Conservation (phyloP, 139 green algal genomes). For the Penium margaritaceum region DNA sequence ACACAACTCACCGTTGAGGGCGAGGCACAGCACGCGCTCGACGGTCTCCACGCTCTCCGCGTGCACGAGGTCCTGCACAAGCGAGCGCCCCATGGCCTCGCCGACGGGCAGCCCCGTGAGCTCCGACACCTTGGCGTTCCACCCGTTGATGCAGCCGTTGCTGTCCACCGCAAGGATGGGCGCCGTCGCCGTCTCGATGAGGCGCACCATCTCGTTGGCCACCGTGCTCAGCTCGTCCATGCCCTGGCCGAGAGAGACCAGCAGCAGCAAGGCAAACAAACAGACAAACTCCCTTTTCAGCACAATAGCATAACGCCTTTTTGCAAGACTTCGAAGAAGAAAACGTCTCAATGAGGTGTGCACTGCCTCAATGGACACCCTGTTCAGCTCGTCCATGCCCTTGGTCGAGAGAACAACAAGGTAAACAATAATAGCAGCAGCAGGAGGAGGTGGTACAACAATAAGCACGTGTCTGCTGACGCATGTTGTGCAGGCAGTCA, state of each 20-base stretch:
- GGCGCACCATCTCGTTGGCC: slow-evolving; percentile 46
- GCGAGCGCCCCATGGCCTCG: slow-evolving; percentile 37
- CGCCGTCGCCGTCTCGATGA: slow-evolving; percentile 46
- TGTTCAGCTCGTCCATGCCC: not conserved
- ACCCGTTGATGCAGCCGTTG: slow-evolving; percentile 38
- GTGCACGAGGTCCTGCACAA: slow-evolving; percentile 37
- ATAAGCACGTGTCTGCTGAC: no score
- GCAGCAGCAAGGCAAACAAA: no score
- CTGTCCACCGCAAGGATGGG: slow-evolving; percentile 44
- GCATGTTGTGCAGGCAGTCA: no score
- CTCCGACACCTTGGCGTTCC: slow-evolving; percentile 48
- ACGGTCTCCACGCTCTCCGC: slow-evolving; percentile 29
- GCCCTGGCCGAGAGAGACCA: no score
- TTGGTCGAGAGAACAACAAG: no score
- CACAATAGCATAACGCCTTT: no score
- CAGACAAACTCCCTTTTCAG: no score
- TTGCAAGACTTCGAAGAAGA: no score
- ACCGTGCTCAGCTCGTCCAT: slow-evolving; percentile 48
- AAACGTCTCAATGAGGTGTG: no score
- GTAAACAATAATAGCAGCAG: no score
- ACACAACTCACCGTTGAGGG: slow-evolving; percentile 30
- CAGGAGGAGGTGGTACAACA: no score
- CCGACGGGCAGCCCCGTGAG: slow-evolving; percentile 39
- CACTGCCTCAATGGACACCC: no score
- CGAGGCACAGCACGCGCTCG: slow-evolving; percentile 37